Base-by-base conservation (phyloP, 495 filamentous ascomycete species). In the Opeltia flavorubescens region DNA sequence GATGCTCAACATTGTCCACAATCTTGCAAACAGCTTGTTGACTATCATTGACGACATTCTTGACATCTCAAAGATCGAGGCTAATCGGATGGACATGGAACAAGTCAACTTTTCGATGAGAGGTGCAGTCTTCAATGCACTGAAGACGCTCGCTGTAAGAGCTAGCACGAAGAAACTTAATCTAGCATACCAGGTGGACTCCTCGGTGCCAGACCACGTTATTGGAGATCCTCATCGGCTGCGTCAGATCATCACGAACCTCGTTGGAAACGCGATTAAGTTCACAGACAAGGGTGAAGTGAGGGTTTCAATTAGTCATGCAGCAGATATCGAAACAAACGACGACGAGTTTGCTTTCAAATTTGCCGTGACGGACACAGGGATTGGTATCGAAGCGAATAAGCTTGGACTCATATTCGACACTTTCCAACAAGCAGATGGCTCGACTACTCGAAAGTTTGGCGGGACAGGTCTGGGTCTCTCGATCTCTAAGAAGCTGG, bases 21-120 rank as follows among this genome's bases (percentile, higher is more conserved):
- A 94, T 53, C 74, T 99, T 40, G 91, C 89, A 38, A 95, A 95
- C 66, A 95, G 93, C 68, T 67, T 99, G 51, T 65, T 99, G 58
- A 99, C 93, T 17, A 96, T 99, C 55, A 96, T 99, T 59, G 91
- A 99, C 60, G 91, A 99, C 62, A 96, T 99, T 55, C 73, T 99
- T 50, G 91, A 99, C 75, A 84, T 99, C 51, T 94, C 87, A 5
- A 99, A 99, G 79, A 99, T 99, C 53, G 91, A 99, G 64, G 91
- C 91, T 23, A 89, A 95, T 61, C 80, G 91, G n/a, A 96, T 99
- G 93, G 85, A 94, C 17, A 93, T 99, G 68, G 91, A 99, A 58
- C 86, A 89, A 58, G 95, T 96, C 54, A 89, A 88, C 11, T 99
- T 95, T 66, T 95, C 93, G 0, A 71, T 96, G 43, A 79, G 91